phyloP scores from a whole-genome alignment of 2,329 filamentous ascomycete species.

The Sclerotinia minor region DNA sequence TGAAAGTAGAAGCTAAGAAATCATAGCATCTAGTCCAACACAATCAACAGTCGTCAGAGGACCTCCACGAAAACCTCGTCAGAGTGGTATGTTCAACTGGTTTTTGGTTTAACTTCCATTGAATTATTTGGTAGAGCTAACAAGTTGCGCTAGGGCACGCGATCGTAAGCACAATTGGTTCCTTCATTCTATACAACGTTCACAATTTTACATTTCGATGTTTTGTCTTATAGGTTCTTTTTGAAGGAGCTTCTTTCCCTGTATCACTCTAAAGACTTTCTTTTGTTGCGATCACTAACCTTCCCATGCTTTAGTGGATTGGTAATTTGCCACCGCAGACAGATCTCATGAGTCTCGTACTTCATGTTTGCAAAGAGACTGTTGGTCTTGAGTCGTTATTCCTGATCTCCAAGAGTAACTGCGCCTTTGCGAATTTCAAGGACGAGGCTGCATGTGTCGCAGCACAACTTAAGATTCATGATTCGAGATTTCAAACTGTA shows the following conservation, averaged over 20 bases:
- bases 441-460: constrained; percentile 72
- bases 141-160: constrained; percentile 66
- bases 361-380: constrained; percentile 80
- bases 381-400: constrained; percentile 84
- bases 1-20: constrained; percentile 22
- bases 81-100: constrained; percentile 54
- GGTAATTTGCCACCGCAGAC: constrained; percentile 88
- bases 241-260: neutral
- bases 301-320: constrained; percentile 62
- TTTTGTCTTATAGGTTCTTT: neutral
- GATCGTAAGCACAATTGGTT: constrained; percentile 46
- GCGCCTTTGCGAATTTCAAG: constrained; percentile 93
- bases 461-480: constrained; percentile 83
- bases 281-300: neutral
- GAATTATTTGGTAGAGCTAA: neutral
- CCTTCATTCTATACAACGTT: neutral
- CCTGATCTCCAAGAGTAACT: constrained; percentile 94
- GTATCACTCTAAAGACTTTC: neutral
- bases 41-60: constrained; percentile 52
- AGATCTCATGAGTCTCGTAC: constrained; percentile 78
- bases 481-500: constrained; percentile 84
- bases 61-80: constrained; percentile 57
- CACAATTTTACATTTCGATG: neutral
- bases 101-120: neutral
- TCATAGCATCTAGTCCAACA: constrained; percentile 40